Conservation (phyloP, 768 basidiomycete species). For the Fistulinella prunicolor region DNA sequence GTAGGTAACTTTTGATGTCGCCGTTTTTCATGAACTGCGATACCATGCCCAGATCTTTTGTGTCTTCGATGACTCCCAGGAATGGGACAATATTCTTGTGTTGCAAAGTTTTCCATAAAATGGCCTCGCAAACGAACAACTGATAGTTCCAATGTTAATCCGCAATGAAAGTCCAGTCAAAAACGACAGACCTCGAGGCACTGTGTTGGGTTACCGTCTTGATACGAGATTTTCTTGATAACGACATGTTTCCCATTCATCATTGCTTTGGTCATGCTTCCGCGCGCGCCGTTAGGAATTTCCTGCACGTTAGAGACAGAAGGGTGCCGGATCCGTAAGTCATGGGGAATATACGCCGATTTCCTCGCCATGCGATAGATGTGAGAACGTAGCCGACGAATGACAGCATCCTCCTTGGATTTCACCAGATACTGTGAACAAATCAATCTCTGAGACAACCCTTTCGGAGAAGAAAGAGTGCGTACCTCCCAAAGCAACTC, state of each 20-base stretch:
- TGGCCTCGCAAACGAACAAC: constrained; percentile 28
- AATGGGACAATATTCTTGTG: constrained; percentile 30
- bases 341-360: constrained; percentile 21
- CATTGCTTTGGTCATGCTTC: constrained; percentile 18
- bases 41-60: constrained; percentile 19
- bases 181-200: constrained; percentile 14
- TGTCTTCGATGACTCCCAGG: constrained; percentile 16
- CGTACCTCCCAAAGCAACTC: constrained; percentile 25
- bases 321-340: constrained; percentile 9
- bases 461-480: neutral
- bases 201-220: neutral
- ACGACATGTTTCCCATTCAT: constrained; percentile 16
- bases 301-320: neutral
- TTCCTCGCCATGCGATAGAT: constrained; percentile 32
- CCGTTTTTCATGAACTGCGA: constrained; percentile 23
- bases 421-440: constrained; percentile 14
- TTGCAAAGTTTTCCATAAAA: constrained; percentile 24
- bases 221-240: constrained; percentile 24
- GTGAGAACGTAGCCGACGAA: constrained; percentile 15
- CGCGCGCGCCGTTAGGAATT: constrained; percentile 17
- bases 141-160: constrained; percentile 4
- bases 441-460: neutral
- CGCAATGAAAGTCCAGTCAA: neutral
- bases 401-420: neutral
- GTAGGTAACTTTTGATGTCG: constrained; percentile 12